Percentiles rank a stretch among this genome's conserved stretches.
Evolutionary conservation across 768 basidiomycete species (phyloP).

Genomic region (Multifurca ochricompacta): DNA sequence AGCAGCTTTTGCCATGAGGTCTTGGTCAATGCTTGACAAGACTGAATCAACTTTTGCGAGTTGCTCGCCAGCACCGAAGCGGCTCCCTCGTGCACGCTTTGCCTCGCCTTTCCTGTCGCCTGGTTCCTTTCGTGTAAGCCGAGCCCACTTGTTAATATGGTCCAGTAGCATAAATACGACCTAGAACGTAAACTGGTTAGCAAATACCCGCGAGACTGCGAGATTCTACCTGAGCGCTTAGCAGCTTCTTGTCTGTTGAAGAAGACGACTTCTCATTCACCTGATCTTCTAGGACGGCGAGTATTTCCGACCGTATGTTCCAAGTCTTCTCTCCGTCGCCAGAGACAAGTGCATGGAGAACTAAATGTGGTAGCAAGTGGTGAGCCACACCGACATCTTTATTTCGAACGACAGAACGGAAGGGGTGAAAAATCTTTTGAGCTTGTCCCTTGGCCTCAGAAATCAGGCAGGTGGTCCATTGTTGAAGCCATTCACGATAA

Average conservation of each 20-base stretch:
- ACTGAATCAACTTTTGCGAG: slow-evolving; percentile 72
- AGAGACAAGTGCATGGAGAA: slow-evolving; percentile 76
- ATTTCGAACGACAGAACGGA: slow-evolving; percentile 69
- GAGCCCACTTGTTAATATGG: slow-evolving; percentile 87
- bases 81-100: slow-evolving; percentile 41
- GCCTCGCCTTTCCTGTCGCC: slow-evolving; percentile 39
- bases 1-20: slow-evolving; percentile 88
- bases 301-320: slow-evolving; percentile 66
- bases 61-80: slow-evolving; percentile 44
- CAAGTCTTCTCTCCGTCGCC: slow-evolving; percentile 54
- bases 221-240: slow-evolving; percentile 82
- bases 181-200: slow-evolving; percentile 33
- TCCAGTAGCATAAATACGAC: slow-evolving; percentile 92
- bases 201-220: not conserved
- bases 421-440: slow-evolving; percentile 71
- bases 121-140: slow-evolving; percentile 59
- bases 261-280: slow-evolving; percentile 53
- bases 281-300: slow-evolving; percentile 82
- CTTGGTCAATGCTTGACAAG: slow-evolving; percentile 74
- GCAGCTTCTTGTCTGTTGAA: slow-evolving; percentile 68
- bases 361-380: slow-evolving; percentile 84
- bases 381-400: slow-evolving; percentile 95
- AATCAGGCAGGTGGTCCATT: slow-evolving; percentile 81
- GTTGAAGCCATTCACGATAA: slow-evolving; percentile 94
- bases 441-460: slow-evolving; percentile 46